Percentiles rank a stretch among this genome's conserved stretches.
Conservation (phyloP, 2,329 filamentous ascomycete species). For the Sphaerostilbella broomeana region DNA sequence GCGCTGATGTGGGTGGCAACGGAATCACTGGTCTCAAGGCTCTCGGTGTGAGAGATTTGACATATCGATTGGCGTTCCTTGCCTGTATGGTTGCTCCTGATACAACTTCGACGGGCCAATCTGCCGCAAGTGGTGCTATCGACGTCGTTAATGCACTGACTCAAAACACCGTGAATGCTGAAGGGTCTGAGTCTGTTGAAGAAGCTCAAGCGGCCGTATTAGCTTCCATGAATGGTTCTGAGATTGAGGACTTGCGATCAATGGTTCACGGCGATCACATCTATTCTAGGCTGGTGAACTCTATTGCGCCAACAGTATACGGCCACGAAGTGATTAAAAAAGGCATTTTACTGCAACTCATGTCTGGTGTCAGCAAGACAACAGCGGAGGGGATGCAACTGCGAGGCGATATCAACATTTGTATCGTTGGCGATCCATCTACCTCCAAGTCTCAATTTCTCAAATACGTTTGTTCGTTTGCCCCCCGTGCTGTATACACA, state of each 20-base stretch:
- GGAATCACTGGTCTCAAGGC: conserved; percentile 86
- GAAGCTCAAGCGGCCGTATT: conserved; percentile 83
- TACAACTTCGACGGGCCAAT: conserved; percentile 69
- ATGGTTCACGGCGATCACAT: conserved; percentile 97
- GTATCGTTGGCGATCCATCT: conserved; percentile 92
- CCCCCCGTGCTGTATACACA: conserved; percentile 95
- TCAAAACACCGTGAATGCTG: conserved; percentile 46
- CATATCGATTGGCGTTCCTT: conserved; percentile 92
- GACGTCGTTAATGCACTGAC: conserved; percentile 84
- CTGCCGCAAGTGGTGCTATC: conserved; percentile 54
- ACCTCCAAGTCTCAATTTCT: conserved; percentile 98
- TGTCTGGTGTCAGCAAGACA: conserved; percentile 90
- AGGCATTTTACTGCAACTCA: conserved; percentile 83
- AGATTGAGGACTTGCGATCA: conserved; percentile 83
- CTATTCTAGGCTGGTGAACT: conserved; percentile 86
- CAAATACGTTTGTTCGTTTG: conserved; percentile 94
- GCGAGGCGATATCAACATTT: conserved; percentile 97
- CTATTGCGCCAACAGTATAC: conserved; percentile 93
- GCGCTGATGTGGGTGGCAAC: conserved; percentile 72
- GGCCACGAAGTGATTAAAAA: conserved; percentile 98
- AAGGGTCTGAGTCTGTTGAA: conserved; percentile 66
- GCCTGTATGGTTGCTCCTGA: conserved; percentile 95
- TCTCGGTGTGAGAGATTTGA: conserved; percentile 88
- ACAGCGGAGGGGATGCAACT: conserved; percentile 93
- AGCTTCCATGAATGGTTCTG: conserved; percentile 73